Conservation (phyloP, 2,329 filamentous ascomycete species). For the Verticillium nonalfalfae region DNA sequence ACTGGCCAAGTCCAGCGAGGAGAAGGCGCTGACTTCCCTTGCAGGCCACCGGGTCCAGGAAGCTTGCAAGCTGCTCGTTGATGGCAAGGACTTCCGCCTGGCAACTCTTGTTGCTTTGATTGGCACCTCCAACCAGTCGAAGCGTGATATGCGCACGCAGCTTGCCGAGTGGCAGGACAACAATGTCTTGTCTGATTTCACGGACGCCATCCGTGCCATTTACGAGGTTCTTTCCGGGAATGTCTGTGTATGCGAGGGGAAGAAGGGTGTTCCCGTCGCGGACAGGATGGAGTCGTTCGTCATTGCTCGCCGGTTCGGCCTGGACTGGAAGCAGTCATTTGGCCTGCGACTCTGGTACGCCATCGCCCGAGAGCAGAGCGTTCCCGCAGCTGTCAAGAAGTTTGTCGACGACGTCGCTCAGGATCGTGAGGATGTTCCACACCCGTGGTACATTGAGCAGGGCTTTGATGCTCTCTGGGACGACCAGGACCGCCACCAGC, state of each 20-base stretch:
- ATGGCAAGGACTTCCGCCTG: conserved; percentile 74
- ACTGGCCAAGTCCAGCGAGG: conserved; percentile 61
- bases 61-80: conserved; percentile 73
- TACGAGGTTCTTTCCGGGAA: conserved; percentile 90
- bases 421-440: conserved; percentile 64
- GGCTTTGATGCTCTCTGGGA: conserved; percentile 53
- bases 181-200: conserved; percentile 82
- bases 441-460: conserved; percentile 64
- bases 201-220: conserved; percentile 73
- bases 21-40: conserved; percentile 76
- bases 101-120: conserved; percentile 80
- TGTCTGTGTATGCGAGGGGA: conserved; percentile 75
- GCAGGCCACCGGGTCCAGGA: conserved; percentile 74
- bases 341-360: conserved; percentile 88
- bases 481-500: conserved; percentile 47
- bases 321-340: conserved; percentile 93
- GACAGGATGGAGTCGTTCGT: conserved; percentile 75
- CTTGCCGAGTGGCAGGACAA: conserved; percentile 78
- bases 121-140: conserved; percentile 62
- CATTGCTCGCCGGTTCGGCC: conserved; percentile 74
- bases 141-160: conserved; percentile 71
- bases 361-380: conserved; percentile 58
- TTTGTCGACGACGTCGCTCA: conserved; percentile 70
- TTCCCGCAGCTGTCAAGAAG: conserved; percentile 64
- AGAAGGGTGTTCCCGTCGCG: conserved; percentile 65